These are phyloP conservation scores for Eremothecium gossypii DNA, from an alignment of 1,139 yeast species.

Conservation along the genomic window DNA sequence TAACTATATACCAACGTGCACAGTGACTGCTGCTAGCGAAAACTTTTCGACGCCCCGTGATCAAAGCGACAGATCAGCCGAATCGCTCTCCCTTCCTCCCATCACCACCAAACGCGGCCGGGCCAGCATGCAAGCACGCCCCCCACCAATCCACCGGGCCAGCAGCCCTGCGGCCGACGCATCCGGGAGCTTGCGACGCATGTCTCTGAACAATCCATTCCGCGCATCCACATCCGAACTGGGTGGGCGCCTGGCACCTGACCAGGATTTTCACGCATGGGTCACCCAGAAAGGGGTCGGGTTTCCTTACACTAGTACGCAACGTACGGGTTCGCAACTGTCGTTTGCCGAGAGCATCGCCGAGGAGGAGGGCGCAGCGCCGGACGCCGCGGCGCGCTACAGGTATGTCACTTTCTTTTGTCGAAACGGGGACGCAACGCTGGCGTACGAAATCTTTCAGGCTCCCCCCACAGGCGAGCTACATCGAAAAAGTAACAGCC, in stretches of 20 bases:
- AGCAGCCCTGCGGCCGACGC: background rate
- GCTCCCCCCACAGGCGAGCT: too few relatives aligned
- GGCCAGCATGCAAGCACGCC: too few relatives aligned
- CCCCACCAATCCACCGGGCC: too few relatives aligned
- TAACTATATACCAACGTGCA: background rate
- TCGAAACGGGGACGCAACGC: too few relatives aligned
- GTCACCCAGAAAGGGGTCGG: constrained; percentile 36
- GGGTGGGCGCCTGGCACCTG: constrained; percentile 18
- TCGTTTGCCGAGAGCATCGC: constrained; percentile 8
- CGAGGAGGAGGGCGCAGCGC: background rate
- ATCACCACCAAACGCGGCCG: too few relatives aligned
- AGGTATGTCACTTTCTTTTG: too few relatives aligned
- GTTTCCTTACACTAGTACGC: background rate
- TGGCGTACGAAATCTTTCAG: too few relatives aligned
- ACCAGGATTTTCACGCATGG: constrained; percentile 40
- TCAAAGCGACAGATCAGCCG: too few relatives aligned
- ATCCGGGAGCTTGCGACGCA: constrained; percentile 2
- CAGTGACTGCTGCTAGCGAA: too few relatives aligned
- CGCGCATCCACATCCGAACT: constrained; percentile 31
- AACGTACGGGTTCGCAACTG: constrained; percentile 8
- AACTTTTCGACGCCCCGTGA: too few relatives aligned
- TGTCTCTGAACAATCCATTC: constrained; percentile 52
- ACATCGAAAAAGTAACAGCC: background rate
- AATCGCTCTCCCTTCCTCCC: too few relatives aligned
- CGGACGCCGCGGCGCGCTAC: too few relatives aligned